Base-by-base conservation (phyloP, 495 filamentous ascomycete species). In the Cercophora sp. region DNA sequence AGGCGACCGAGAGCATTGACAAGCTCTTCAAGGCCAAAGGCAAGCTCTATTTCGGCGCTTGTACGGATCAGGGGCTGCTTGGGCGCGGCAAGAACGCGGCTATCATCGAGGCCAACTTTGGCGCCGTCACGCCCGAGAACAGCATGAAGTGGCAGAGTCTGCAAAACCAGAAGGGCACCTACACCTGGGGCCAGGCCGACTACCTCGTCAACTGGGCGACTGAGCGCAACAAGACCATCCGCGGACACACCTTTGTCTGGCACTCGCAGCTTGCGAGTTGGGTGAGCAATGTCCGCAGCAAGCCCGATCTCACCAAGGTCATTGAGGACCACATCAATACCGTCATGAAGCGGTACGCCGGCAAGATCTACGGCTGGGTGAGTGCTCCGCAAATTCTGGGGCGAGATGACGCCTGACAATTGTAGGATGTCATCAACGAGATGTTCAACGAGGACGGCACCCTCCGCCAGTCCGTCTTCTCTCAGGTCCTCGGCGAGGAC, bases 381-480 rank as follows among this genome's bases (percentile, higher is more conserved):
- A 32, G 73, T 65, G 0, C 18, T 16, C 5, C n/a, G n/a, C n/a
- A n/a, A n/a, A n/a, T n/a, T n/a, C n/a, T n/a, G n/a, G n/a, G n/a
- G n/a, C n/a, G n/a, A n/a, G n/a, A n/a, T n/a, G n/a, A n/a, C n/a
- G n/a, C n/a, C n/a, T n/a, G n/a, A n/a, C n/a, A n/a, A n/a, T n/a
- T n/a, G n/a, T 41, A 78, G 76, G 82, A 85, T 55, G 82, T 86
- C 25, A 73, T 82, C 45, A 85, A 86, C 70, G 81, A 85, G 65
- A 81, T 85, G 59, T 83, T 86, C 70, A 78, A 80, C 67, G 82
- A 86, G 57, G 72, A 79, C 52, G 83, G 81, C 37, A 71, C 73
- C 15, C 71, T 83, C 44, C 76, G 81, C 47, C 60, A 56, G 50
- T 74, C 69, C 8, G 77, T 83, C 57, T 86, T 83, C 74, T 82